Evolutionary conservation across 2,329 filamentous ascomycete species (phyloP).

Genomic region (Phoma sp.): DNA sequence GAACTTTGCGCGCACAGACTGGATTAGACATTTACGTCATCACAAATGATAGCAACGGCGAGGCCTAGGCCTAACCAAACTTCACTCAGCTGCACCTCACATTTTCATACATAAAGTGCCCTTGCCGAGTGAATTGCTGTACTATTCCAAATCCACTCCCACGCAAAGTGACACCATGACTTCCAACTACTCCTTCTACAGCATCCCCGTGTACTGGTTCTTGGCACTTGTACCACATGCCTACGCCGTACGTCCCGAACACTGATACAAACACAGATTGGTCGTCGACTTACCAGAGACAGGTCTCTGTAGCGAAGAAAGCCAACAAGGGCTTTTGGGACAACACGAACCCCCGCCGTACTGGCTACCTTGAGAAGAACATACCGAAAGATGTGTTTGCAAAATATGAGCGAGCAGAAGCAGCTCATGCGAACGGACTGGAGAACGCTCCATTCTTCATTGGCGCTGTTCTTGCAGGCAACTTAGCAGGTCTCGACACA

Average conservation of each 20-base stretch:
- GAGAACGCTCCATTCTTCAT: slow-evolving; percentile 56
- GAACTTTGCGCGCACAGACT: neutral
- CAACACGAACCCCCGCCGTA: slow-evolving; percentile 51
- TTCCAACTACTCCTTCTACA: slow-evolving; percentile 35
- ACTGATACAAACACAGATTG: neutral
- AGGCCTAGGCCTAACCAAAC: no score
- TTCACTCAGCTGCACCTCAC: no score
- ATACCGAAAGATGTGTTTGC: slow-evolving; percentile 41
- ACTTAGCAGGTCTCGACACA: slow-evolving; percentile 43
- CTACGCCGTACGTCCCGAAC: slow-evolving; percentile 23
- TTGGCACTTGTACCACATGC: slow-evolving; percentile 29
- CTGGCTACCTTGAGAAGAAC: slow-evolving; percentile 33
- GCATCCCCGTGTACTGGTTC: slow-evolving; percentile 34
- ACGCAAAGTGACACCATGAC: slow-evolving; percentile 17
- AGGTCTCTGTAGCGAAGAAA: slow-evolving; percentile 9
- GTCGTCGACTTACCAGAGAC: neutral
- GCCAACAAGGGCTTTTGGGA: slow-evolving; percentile 45
- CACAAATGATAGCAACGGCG: no score
- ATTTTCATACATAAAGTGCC: no score
- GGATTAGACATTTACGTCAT: neutral
- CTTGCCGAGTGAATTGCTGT: no score
- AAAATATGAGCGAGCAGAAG: slow-evolving; percentile 52
- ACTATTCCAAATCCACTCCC: no score
- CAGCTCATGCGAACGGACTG: slow-evolving; percentile 54
- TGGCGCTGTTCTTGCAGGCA: slow-evolving; percentile 51